phyloP scores from a whole-genome alignment of 2,329 filamentous ascomycete species.

The Verticillium tricorpus region DNA sequence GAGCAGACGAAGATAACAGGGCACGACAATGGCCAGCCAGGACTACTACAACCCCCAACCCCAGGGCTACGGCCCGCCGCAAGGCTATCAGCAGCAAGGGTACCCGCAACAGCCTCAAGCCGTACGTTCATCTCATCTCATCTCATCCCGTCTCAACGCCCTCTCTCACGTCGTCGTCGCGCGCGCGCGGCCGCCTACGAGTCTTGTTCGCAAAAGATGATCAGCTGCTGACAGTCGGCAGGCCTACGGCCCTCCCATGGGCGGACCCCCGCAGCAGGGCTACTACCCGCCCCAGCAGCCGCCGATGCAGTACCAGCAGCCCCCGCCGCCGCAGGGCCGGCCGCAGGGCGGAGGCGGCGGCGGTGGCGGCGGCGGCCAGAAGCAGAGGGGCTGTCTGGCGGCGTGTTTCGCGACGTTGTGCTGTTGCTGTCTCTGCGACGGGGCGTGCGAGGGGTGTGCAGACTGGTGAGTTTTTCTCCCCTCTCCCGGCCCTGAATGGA shows the following conservation, averaged over 20 bases:
- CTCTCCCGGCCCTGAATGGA: background rate
- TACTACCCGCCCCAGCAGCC: conserved; percentile 28
- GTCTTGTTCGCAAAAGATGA: too few relatives aligned
- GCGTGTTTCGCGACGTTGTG: conserved; percentile 44
- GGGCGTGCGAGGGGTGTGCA: conserved; percentile 41
- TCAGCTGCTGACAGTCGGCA: conserved; percentile 10
- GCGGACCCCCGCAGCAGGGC: conserved; percentile 24
- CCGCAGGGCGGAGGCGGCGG: conserved; percentile 1
- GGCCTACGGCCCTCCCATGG: conserved; percentile 22
- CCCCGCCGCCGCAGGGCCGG: conserved; percentile 19
- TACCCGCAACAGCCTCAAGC: conserved; percentile 35
- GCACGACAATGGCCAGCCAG: conserved; percentile 30
- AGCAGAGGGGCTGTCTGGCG: conserved; percentile 30
- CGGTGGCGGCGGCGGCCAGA: conserved; percentile 29
- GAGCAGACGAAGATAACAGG: background rate
- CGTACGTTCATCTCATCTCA: conserved; percentile 21
- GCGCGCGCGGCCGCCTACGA: too few relatives aligned
- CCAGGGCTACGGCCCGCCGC: conserved; percentile 1
- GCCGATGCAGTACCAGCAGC: conserved; percentile 40
- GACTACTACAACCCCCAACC: conserved; percentile 32
- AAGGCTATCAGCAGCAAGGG: background rate
- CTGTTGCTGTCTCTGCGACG: conserved; percentile 46
- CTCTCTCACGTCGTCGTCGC: too few relatives aligned
- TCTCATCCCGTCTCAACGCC: background rate
- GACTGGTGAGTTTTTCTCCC: conserved; percentile 27